Conservation (phyloP, 495 filamentous ascomycete genomes). For the Hyaloscypha bicolor region DNA sequence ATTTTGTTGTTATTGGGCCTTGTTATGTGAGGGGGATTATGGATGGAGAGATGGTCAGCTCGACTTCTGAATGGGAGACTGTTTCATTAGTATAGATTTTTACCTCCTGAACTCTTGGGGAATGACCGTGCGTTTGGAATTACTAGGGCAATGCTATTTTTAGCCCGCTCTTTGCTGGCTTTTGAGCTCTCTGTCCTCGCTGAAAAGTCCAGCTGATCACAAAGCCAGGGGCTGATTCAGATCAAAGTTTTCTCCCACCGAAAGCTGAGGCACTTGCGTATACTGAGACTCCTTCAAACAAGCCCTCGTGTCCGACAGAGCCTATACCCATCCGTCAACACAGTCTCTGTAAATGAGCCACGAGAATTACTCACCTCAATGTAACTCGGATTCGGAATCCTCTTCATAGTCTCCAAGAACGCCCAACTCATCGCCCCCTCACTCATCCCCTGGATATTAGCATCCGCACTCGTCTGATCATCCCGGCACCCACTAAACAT, state of each 20-base stretch:
- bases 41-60: too few relatives aligned
- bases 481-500: conserved; percentile 64
- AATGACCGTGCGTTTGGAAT: too few relatives aligned
- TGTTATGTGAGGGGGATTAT: too few relatives aligned
- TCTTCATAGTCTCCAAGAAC: conserved; percentile 54
- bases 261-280: conserved; percentile 55
- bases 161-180: too few relatives aligned
- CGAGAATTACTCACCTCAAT: conserved; percentile 42
- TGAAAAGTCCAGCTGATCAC: not conserved
- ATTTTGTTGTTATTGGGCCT: too few relatives aligned
- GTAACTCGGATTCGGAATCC: conserved; percentile 50
- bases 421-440: conserved; percentile 63
- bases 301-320: conserved; percentile 50
- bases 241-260: conserved; percentile 46
- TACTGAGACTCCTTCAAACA: conserved; percentile 47
- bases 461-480: conserved; percentile 62
- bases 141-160: too few relatives aligned
- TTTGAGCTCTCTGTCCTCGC: too few relatives aligned
- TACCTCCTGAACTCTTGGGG: too few relatives aligned
- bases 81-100: too few relatives aligned
- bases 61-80: too few relatives aligned
- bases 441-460: conserved; percentile 49
- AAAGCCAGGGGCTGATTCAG: conserved; percentile 39
- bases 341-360: conserved; percentile 1
- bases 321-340: conserved; percentile 27